These are phyloP conservation scores for Pleurotus tuoliensis DNA, from an alignment of 768 basidiomycete species.

Conservation along the genomic window DNA sequence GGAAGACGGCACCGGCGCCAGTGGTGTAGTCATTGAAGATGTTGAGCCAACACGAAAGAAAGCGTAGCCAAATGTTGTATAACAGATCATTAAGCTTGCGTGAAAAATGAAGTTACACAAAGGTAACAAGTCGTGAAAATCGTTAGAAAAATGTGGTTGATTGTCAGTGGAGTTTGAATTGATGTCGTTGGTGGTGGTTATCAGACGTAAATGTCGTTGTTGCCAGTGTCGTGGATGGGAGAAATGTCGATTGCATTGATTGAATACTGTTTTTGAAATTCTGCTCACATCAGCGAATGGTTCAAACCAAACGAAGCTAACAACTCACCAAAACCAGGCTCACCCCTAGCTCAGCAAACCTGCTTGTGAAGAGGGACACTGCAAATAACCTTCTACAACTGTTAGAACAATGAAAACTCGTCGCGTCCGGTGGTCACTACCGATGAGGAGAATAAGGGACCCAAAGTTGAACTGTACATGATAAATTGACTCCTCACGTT, in stretches of 20 bases:
- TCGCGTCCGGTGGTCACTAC: background rate
- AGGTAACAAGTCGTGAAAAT: conserved; percentile 6
- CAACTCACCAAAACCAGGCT: conserved; percentile 2
- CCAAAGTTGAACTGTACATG: background rate
- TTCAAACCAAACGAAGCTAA: background rate
- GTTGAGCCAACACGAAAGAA: conserved; percentile 8
- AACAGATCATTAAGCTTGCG: conserved; percentile 1
- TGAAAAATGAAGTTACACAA: background rate
- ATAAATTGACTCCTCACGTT: no score
- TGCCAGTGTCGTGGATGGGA: background rate
- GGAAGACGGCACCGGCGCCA: conserved; percentile 15
- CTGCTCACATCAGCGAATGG: background rate
- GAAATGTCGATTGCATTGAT: conserved; percentile 2
- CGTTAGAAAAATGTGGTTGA: background rate
- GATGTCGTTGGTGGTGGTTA: background rate
- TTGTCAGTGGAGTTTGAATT: background rate
- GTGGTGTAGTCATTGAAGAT: conserved; percentile 23
- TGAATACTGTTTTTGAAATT: background rate
- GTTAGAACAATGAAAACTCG: background rate
- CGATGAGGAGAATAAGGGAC: conserved; percentile 5
- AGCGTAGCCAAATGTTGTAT: conserved; percentile 7
- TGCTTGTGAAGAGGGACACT: background rate
- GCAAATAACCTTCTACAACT: conserved; percentile 1
- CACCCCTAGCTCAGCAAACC: conserved; percentile 3
- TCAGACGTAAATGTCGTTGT: background rate